These are phyloP conservation scores for Hyphopichia wangnamkhiaoensis DNA, from an alignment of 1,139 yeast species.

Conservation along the genomic window DNA sequence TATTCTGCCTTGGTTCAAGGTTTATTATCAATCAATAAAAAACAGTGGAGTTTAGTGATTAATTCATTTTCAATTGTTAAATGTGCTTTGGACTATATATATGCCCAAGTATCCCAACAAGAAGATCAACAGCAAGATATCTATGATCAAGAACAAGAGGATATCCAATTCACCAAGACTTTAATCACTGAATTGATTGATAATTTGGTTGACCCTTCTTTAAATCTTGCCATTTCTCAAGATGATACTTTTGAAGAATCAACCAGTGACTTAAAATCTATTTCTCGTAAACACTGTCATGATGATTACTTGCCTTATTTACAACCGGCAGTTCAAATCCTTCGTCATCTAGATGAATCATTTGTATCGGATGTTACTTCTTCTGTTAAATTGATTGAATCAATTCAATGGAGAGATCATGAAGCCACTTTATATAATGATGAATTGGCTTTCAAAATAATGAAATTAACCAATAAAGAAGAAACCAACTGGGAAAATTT, in stretches of 20 bases:
- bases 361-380: conserved; percentile 40
- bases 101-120: conserved; percentile 13
- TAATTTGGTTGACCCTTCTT: conserved; percentile 66
- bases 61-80: conserved; percentile 60
- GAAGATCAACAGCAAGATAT: conserved; percentile 6
- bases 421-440: conserved; percentile 69
- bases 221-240: conserved; percentile 59
- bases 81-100: conserved; percentile 57
- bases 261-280: conserved; percentile 45
- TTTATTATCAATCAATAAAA: conserved; percentile 53
- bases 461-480: conserved; percentile 40
- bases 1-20: conserved; percentile 67
- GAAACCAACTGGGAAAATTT: conserved; percentile 20
- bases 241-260: conserved; percentile 20
- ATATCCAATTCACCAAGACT: conserved; percentile 34
- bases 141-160: conserved; percentile 15
- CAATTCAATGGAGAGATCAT: conserved; percentile 72
- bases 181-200: conserved; percentile 59
- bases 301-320: conserved; percentile 38
- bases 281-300: conserved; percentile 46
- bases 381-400: conserved; percentile 27
- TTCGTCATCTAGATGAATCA: conserved; percentile 40
- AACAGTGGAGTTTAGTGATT: conserved; percentile 58
- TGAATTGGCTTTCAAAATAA: conserved; percentile 65
- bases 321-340: conserved; percentile 34